Evolutionary conservation across 345 rosid species (phyloP).

Genomic region (Salix dunnii): DNA sequence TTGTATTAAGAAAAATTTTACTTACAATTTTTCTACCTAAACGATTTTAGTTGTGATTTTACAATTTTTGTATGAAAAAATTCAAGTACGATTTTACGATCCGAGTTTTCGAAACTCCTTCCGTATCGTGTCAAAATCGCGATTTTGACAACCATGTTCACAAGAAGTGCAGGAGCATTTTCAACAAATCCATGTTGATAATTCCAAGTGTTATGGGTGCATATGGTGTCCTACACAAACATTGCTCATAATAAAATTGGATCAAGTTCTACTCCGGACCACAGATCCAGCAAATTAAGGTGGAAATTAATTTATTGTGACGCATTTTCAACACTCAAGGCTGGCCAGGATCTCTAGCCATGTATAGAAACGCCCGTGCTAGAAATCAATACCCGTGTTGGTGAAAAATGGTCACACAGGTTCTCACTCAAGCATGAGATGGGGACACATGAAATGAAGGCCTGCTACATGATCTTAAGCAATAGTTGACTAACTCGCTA

Average conservation of each 20-base stretch:
- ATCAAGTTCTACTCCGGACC: background rate
- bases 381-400: background rate
- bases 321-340: background rate
- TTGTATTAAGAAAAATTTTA: no score
- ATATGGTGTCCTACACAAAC: background rate
- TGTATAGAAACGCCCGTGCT: background rate
- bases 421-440: background rate
- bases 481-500: background rate
- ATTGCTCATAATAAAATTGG: no score
- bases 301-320: background rate
- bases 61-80: no score
- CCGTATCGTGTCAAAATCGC: no score
- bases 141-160: no score
- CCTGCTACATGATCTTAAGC: background rate
- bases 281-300: background rate
- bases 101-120: no score
- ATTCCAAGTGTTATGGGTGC: background rate
- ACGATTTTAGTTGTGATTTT: no score
- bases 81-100: no score
- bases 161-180: background rate
- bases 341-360: background rate
- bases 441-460: background rate
- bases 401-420: background rate
- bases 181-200: no score
- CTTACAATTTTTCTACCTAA: no score